phyloP scores from a whole-genome alignment of 2,329 filamentous ascomycete genomes.

The Xylaria sp. region DNA sequence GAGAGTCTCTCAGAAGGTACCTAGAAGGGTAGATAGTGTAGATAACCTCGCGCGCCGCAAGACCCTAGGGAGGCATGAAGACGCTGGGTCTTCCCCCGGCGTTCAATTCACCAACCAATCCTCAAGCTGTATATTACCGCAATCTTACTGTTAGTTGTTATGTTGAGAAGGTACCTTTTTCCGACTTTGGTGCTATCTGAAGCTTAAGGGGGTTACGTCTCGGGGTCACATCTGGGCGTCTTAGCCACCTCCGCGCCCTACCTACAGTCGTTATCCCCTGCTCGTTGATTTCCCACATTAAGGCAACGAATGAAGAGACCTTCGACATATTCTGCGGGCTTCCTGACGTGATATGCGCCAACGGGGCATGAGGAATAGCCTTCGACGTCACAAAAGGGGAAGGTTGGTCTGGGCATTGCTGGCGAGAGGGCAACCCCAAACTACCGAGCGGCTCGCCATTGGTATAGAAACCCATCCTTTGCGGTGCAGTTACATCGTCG shows the following conservation, averaged over 20 bases:
- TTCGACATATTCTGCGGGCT: neutral
- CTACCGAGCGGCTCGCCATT: neutral
- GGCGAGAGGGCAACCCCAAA: constrained; percentile 2
- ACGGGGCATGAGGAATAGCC: neutral
- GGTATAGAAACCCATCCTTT: neutral
- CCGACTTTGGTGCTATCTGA: neutral
- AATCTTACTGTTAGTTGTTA: no score
- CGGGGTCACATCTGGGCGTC: neutral
- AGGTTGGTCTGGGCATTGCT: constrained; percentile 7
- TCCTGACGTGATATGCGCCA: neutral
- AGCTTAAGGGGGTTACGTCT: neutral
- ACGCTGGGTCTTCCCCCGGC: neutral
- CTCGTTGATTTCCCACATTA: neutral
- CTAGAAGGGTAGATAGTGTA: neutral
- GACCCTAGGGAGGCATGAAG: neutral
- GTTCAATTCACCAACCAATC: neutral
- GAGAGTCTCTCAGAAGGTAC: no score
- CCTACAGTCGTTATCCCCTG: neutral
- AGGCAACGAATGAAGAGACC: neutral
- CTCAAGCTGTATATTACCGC: neutral
- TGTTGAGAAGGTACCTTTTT: neutral
- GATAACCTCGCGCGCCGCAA: neutral
- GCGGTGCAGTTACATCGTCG: constrained; percentile 9
- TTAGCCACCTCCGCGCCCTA: constrained; percentile 10
- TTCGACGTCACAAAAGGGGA: constrained; percentile 23